Evolutionary conservation across 768 basidiomycete genomes (phyloP), one percentile per base, ranked within the genome.

Genomic region (Tulasnella sp.): DNA sequence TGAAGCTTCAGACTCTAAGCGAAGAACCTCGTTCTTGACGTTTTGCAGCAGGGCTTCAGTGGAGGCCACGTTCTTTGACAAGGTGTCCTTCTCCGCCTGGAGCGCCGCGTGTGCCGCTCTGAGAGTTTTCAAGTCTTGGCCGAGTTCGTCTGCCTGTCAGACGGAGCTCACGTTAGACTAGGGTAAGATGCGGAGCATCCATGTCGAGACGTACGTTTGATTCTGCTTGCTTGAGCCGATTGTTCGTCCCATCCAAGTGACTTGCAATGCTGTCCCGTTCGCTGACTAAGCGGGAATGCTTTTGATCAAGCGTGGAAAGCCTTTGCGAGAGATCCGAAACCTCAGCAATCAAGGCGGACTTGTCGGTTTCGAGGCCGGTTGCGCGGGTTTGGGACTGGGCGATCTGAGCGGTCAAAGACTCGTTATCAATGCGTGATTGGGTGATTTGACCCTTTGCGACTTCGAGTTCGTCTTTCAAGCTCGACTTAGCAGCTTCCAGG

Each of bases 401-500:
- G n/a, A 42, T 18, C 37, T 72, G 71, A 26, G n/a, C 37, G 20
- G 23, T 20, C 29, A 72, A 26, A 26, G 71, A 72, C 39, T 72
- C 37, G 37, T 23, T n/a, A 26, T 40, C 32, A 32, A 20, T 5
- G 32, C 61, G 61, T 29, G 61, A 67, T 67, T 67, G 29, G 29
- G 61, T 26, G 15, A 67, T 67, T 67, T 67, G 61, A 32, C 61
- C 61, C 29, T 61, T 57, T 9, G 75, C 75, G 15, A 18, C 48
- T 35, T 76, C 35, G 16, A 76, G 55, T 18, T 76, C 75, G 39
- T 76, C 26, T 57, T n/a, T 26, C 40, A 76, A 32, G 51, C 32
- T 39, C 10, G 29, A 40, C 32, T 76, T 76, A 20, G 61, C n/a
- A 20, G 75, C 40, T 40, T 69, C 61, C 0, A 76, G 57, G 15